Evolutionary conservation across 2,329 filamentous ascomycete genomes (phyloP).

Genomic region (Pestalotiopsis sp.): DNA sequence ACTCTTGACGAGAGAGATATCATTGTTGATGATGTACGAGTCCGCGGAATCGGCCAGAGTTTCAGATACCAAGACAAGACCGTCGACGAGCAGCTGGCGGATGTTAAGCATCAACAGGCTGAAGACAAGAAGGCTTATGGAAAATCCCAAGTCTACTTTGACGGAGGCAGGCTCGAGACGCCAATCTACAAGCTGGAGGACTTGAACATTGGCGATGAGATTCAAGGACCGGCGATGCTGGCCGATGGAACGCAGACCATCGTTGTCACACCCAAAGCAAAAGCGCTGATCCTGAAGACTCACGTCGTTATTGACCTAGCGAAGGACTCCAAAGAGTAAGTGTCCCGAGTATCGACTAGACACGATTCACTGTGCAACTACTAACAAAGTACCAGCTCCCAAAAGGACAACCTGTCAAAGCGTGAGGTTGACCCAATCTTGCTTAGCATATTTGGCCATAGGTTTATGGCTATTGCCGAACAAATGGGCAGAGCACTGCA

Average conservation of each 20-base stretch:
- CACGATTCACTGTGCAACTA: neutral
- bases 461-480: slow-evolving; percentile 85
- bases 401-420: slow-evolving; percentile 26
- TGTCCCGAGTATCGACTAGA: neutral
- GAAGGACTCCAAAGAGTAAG: slow-evolving; percentile 51
- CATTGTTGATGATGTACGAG: slow-evolving; percentile 86
- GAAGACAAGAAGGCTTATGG: slow-evolving; percentile 64
- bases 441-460: slow-evolving; percentile 77
- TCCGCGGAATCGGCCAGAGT: slow-evolving; percentile 86
- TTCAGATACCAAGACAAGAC: slow-evolving; percentile 80
- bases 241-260: slow-evolving; percentile 91
- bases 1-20: slow-evolving; percentile 83
- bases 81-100: slow-evolving; percentile 80
- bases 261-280: slow-evolving; percentile 78
- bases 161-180: slow-evolving; percentile 76
- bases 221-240: slow-evolving; percentile 82
- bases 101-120: slow-evolving; percentile 62
- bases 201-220: slow-evolving; percentile 70
- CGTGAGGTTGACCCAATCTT: slow-evolving; percentile 72
- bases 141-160: slow-evolving; percentile 78
- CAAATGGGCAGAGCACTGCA: slow-evolving; percentile 81
- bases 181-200: slow-evolving; percentile 82
- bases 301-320: slow-evolving; percentile 88
- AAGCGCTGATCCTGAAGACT: slow-evolving; percentile 78
- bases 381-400: slow-evolving; percentile 27